Percentiles rank a stretch among this genome's conserved stretches.
phyloP scores from a whole-genome alignment of 441 rosid species.

The Dalechampia spathulata region DNA sequence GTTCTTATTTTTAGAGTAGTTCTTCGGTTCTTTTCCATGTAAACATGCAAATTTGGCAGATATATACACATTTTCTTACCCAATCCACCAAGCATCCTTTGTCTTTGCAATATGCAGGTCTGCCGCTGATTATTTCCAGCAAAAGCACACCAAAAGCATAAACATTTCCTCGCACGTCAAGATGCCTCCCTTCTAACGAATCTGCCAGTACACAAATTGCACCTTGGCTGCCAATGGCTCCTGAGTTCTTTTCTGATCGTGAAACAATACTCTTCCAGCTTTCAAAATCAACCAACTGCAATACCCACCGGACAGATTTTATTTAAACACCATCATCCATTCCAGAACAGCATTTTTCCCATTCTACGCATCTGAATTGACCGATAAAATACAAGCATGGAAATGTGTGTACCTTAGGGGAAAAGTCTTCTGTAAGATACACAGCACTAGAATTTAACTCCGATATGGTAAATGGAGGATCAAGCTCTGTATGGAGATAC shows the following conservation, averaged over 20 bases:
- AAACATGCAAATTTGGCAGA: no score
- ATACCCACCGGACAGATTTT: constrained; percentile 4
- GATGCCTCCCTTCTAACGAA: constrained; percentile 65
- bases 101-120: constrained; percentile 87
- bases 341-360: no score
- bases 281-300: constrained; percentile 93
- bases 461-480: constrained; percentile 88
- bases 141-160: constrained; percentile 80
- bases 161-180: constrained; percentile 76
- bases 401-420: constrained; percentile 64
- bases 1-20: no score
- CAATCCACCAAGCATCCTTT: constrained; percentile 81
- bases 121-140: constrained; percentile 83
- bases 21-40: no score
- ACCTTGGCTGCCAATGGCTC: constrained; percentile 69
- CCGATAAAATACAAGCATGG: not conserved
- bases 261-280: constrained; percentile 91
- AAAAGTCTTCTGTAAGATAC: constrained; percentile 93
- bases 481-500: constrained; percentile 81
- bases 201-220: constrained; percentile 66
- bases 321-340: not conserved
- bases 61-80: constrained; percentile 36
- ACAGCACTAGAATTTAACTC: constrained; percentile 83
- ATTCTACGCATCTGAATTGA: not conserved
- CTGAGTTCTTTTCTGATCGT: constrained; percentile 86